phyloP scores from a whole-genome alignment of 345 rosid genomes.

The Excoecaria cochinchinensis region DNA sequence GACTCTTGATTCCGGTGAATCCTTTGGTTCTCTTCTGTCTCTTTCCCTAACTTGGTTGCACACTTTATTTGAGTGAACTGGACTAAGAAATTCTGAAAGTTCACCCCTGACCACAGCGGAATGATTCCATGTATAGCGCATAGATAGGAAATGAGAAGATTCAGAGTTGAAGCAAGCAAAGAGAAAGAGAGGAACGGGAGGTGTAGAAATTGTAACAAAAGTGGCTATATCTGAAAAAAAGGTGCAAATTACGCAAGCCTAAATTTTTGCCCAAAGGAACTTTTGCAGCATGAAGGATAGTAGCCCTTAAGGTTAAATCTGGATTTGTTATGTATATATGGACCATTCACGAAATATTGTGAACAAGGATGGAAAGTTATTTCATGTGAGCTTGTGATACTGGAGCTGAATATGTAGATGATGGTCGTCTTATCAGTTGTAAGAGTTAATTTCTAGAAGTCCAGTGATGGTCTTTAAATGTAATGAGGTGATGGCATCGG shows the following conservation, averaged over 20 bases:
- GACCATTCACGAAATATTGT: not conserved
- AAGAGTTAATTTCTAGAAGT: not conserved
- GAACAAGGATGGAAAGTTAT: not conserved
- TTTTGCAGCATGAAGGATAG: not conserved
- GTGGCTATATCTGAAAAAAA: not conserved
- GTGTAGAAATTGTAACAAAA: not conserved
- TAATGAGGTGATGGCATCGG: not conserved
- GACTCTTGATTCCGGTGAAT: conserved; percentile 11
- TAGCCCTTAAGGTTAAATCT: not conserved
- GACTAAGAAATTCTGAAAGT: not conserved
- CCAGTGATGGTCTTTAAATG: not conserved
- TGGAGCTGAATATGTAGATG: not conserved
- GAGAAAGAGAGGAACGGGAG: not conserved
- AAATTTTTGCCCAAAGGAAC: not conserved
- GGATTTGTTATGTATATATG: not conserved
- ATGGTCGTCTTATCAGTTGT: too few species aligned
- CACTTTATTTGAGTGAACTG: not conserved
- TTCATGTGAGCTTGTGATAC: not conserved
- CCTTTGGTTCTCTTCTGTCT: not conserved
- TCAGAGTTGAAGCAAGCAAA: not conserved
- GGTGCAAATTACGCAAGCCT: not conserved
- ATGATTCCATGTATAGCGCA: not conserved
- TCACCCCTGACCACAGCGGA: not conserved
- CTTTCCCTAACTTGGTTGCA: not conserved
- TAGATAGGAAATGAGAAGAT: not conserved